Evolutionary conservation across 257 asterid species (phyloP), one percentile per base, ranked within the genome.

Genomic region (Nicotiana undulata): DNA sequence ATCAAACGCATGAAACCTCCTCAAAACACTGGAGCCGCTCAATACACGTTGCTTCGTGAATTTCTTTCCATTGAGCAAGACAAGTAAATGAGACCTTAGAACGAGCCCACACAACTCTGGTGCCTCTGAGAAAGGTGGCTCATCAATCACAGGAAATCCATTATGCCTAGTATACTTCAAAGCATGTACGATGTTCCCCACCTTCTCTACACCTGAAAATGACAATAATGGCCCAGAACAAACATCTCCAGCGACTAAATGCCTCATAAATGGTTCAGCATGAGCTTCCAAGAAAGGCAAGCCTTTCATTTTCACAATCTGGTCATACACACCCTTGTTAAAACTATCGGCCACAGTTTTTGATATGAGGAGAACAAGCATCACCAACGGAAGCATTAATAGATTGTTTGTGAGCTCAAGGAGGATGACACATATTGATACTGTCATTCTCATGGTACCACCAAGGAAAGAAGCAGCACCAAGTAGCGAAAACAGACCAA

Each of bases 401-500:
- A 95, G 91, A 84, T 92, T 84, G 63, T 95, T 88, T 24, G 99
- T 95, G 31, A 95, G 94, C 83, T 95, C 99, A 18, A 95, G 91
- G 74, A 95, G 92, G 75, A 95, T 95, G 85, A 95, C 97, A 64
- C 99, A 95, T 1, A 95, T 93, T 1, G 99, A 95, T 4, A 95
- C 99, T 0, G 99, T 95, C 99, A 95, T 95, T 81, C 99, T 91
- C 99, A 95, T 95, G 22, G 99, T 95, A 59, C 99, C 99, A 68
- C 99, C 99, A 22, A 95, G 97, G 86, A 95, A 95, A 6, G 99
- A 93, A 76, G 98, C 99, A 22, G 99, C 97, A 40, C 99, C 99
- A 63, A 95, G 96, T 52, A 95, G 88, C 29, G 92, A 90, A 82
- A 93, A 95, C 56, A 90, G 92, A 61, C 99, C 98, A 31, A 85